Evolutionary conservation across 1,284 basidiomycete genomes (phyloP), one percentile per base, ranked within the genome.

Genomic region (Cutaneotrichosporon dermatis): DNA sequence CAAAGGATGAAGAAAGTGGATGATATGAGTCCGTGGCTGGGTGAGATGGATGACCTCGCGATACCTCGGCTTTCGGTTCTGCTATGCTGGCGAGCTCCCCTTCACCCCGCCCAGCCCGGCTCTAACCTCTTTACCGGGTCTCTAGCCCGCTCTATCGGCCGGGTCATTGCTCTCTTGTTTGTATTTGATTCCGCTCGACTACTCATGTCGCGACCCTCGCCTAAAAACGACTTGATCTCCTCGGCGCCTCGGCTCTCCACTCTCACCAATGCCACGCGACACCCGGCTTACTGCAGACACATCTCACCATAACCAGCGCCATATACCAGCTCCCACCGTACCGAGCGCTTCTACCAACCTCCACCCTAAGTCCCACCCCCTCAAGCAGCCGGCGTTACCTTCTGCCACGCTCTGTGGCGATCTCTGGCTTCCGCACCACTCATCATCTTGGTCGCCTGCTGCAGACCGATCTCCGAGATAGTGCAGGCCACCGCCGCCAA

Each of bases 31-130:
- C 7, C 15, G 37, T 16, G 15, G n/a, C 15, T 35, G 15, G n/a
- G 36, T 15, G 36, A 15, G 2, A 33, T 13, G n/a, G 37, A 25
- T 6, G 10, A 16, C 8, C 12, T 41, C 37, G 50, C 39, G 50
- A 51, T 40, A 51, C 50, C 50, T 53, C 51, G 51, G 51, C 51
- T 43, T 53, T 53, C 51, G 51, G 51, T 41, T 34, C n/a, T 8
- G 36, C 15, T 8, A 12, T 11, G n/a, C 36, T 39, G 39, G 37
- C 50, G 39, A 51, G 50, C 50, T 6, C 11, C 15, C 35, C 48
- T 36, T 9, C 5, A 12, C 45, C 33, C 10, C 25, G 25, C 16
- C 33, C 11, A 11, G 16, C 33, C 33, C 45, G 25, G 16, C 33
- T 46, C 45, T 46, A 33, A 11, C 25, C 12, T 25, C 45, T 46